Base-by-base conservation (phyloP, 2,329 filamentous ascomycete genomes). In the Chaetomiaceae sp. region DNA sequence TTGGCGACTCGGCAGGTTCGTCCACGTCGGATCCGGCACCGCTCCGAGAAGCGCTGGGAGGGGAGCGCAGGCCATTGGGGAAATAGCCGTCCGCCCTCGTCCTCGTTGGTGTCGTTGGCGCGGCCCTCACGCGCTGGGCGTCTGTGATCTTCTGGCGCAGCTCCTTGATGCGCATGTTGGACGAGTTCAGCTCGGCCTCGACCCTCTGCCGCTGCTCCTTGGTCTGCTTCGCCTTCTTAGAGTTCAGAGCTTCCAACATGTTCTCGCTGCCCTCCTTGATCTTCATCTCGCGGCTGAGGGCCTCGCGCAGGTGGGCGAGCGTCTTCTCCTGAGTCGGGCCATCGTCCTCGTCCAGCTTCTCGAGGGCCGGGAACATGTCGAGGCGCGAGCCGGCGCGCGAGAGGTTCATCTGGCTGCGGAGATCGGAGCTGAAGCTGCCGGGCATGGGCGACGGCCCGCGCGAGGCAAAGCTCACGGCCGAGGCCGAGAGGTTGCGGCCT, bases 221-320 rank as follows among this genome's bases (percentile, higher is more conserved):
- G 59, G 88, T 88, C 69, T 97, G 92, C 72, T 97, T 99, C 42
- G 89, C 87, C 70, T 95, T 96, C 72, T 99, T 99, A 40, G 85
- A 82, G 69, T 96, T 90, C 60, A 99, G 75, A 12, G 94, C 94
- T 74, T 99, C 94, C 36, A 99, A 78, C 82, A 99, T 85, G 68
- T 99, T 99, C 75, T 99, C 94, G 54, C 92, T 96, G 19, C 94
- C 94, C 64, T 92, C 88, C 71, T 95, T 96, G 68, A 99, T 97
- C 77, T 97, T 97, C 74, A 91, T 85, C 73, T 99, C 95, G 65
- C 95, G 92, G 62, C 91, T 92, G 59, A 99, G 86, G 65, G 87
- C 83, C 63, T 96, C 91, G 65, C 87, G 85, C 58, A 96, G 79
- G 47, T 82, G 77, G 20, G 84, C 81, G 64, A 96, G 83, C 37